phyloP scores from a whole-genome alignment of 805 yeast species.

The Candida boleticola region DNA sequence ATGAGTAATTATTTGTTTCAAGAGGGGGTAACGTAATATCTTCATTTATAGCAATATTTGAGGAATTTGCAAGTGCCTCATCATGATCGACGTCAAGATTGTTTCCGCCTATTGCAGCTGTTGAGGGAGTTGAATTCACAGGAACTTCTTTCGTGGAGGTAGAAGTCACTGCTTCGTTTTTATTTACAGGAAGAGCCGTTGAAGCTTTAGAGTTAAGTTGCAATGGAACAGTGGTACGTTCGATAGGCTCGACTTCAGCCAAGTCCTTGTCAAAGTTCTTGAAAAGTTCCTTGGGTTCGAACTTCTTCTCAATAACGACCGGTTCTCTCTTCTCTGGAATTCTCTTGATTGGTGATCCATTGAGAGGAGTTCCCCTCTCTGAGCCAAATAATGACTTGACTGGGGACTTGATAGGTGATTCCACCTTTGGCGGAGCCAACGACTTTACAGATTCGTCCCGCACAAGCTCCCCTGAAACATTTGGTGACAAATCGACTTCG shows the following conservation, averaged over 20 bases:
- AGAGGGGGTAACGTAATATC: slow-evolving; percentile 33
- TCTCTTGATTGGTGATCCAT: not conserved
- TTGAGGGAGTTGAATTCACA: not conserved
- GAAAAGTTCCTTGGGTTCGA: slow-evolving; percentile 1
- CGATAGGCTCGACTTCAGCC: not conserved
- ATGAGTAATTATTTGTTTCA: slow-evolving; percentile 32
- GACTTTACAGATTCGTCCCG: slow-evolving; percentile 2
- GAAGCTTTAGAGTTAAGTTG: not conserved
- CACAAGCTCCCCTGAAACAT: not conserved
- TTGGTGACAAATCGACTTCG: slow-evolving; percentile 5
- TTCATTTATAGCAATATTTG: slow-evolving; percentile 36
- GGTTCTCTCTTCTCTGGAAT: not conserved
- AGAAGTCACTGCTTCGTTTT: not conserved
- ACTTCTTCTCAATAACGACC: not conserved
- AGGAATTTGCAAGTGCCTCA: slow-evolving; percentile 42
- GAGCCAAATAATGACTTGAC: not conserved
- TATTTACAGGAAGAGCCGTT: not conserved
- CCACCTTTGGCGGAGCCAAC: slow-evolving; percentile 5
- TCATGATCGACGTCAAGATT: slow-evolving; percentile 5
- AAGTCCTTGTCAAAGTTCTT: not conserved
- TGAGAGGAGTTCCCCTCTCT: not conserved
- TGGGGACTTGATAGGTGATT: not conserved
- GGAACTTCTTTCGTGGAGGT: not conserved
- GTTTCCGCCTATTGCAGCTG: not conserved
- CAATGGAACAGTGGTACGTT: not conserved